Base-by-base conservation (phyloP, 1,284 basidiomycete species). In the Boletus mariae region DNA sequence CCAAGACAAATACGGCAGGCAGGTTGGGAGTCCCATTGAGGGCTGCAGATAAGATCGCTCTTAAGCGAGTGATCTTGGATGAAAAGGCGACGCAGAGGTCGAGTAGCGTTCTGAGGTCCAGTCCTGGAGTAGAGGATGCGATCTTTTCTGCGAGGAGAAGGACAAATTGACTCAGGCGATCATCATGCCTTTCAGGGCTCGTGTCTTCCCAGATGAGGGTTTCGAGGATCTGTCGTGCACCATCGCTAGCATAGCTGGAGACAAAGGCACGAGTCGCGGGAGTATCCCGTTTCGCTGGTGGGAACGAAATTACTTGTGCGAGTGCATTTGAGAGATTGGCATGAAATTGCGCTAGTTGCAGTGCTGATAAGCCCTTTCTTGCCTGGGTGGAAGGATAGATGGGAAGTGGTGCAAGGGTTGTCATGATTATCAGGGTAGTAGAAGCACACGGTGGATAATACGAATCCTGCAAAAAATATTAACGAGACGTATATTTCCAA, bases 71-170 rank as follows among this genome's bases (percentile, higher is more conserved):
- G 9, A 71, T 61, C 49, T 81, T 74, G 9, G 68, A 66, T 0
- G 76, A 73, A 61, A 85, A 87, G 2, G 76, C 74, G 47, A 88
- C 75, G 15, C 79, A 71, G 11, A 90, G 73, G 68, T 89, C 85
- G 10, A 89, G 69, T 3, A 90, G 69, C 0, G 74, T 78, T 55
- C 76, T 75, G 5, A 79, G 63, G 52, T 82, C 78, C 8, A 87
- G 65, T 9, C 71, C 73, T 4, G 70, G 61, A 10, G 65, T 43
- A 12, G 72, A 67, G 6, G 61, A 61, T 3, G 75, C 77, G 11
- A 83, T 61, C 44, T 75, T 78, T 59, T 83, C 79, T 1, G 83
- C 79, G 5, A 89, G 75, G 7, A 75, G 59, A n/a, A 89, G 69
- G 0, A 76, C 73, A n/a, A 73, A 70, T 47, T 76, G 75, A n/a